phyloP scores from a whole-genome alignment of 2,329 filamentous ascomycete species.

The Fusarium sp. region DNA sequence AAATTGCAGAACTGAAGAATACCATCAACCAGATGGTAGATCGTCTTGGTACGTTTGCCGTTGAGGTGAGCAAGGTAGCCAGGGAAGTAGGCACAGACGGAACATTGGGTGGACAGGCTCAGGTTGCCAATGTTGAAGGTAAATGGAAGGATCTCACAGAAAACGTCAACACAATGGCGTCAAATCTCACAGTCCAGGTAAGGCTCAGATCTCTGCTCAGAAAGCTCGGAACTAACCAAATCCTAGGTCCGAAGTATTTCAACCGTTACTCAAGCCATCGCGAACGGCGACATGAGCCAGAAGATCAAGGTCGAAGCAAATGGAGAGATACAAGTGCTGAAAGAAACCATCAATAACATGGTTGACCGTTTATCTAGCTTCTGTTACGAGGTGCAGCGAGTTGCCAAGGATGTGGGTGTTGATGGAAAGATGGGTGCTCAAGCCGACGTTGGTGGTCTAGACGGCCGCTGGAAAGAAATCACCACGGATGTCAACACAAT shows the following conservation, averaged over 20 bases:
- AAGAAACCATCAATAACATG: constrained; percentile 99
- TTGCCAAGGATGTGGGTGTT: constrained; percentile 95
- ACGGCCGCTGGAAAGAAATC: constrained; percentile 97
- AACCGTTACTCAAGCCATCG: constrained; percentile 92
- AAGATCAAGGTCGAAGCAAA: constrained; percentile 96
- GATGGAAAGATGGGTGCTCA: constrained; percentile 99
- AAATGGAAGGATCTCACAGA: constrained; percentile 98
- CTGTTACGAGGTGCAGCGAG: constrained; percentile 93
- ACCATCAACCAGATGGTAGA: constrained; percentile 99
- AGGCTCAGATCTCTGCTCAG: constrained; percentile 17
- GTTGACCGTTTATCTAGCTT: constrained; percentile 94
- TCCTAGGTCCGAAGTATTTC: constrained; percentile 85
- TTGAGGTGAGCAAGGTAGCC: constrained; percentile 94
- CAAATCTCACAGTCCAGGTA: constrained; percentile 73
- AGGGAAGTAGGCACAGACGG: constrained; percentile 97
- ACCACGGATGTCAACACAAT: constrained; percentile 97
- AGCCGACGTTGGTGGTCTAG: constrained; percentile 90
- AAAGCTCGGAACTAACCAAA: constrained; percentile 1
- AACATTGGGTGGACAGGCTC: constrained; percentile 90
- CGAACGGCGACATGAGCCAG: constrained; percentile 93
- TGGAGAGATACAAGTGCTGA: constrained; percentile 92
- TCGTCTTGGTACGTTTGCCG: constrained; percentile 93
- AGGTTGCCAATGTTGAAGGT: constrained; percentile 93
- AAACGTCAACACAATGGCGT: constrained; percentile 82
- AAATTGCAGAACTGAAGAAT: constrained; percentile 94